Evolutionary conservation across 2,329 filamentous ascomycete species (phyloP), one percentile per base, ranked within the genome.

Genomic region (Alternaria hordeiaustralica): DNA sequence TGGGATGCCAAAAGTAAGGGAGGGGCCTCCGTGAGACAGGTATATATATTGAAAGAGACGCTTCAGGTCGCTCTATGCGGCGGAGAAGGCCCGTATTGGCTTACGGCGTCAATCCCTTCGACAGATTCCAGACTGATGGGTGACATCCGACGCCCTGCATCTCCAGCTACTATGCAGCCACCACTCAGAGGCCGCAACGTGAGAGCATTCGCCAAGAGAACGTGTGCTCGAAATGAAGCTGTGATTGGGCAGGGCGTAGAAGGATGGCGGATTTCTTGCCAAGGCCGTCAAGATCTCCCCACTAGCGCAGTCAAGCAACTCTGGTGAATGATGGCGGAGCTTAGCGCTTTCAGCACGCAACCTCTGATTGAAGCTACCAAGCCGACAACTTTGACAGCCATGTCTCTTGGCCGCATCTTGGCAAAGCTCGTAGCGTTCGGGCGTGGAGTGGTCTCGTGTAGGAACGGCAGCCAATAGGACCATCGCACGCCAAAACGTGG

Each of bases 21-120:
- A 65, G 33, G 45, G n/a, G 45, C 20, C 28, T 64, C 36, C 59
- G 58, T 63, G 57, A 67, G 67, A 64, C 57, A 45, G 58, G 55
- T 71, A 71, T 71, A 72, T 69, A 71, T 65, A 69, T 61, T 59
- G 61, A 70, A 61, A 70, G 61, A 67, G 49, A 30, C 20, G 30
- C 20, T 63, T 64, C 51, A 53, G 58, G 46, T 49, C 64, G 67
- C 53, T 64, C 55, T 63, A 50, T 60, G 66, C 62, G 60, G 63
- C 62, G 61, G 55, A 30, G 58, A 51, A 46, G 36, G 45, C 58
- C 63, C 58, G 46, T 54, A 50, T 63, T 54, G 66, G 36, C 36
- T 41, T 41, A 41, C 36, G 36, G 63, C 65, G 46, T 55, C 63
- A 36, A 20, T 26, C 23, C 21, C 12, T 30, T 21, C 12, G 36